phyloP scores from a whole-genome alignment of 345 rosid genomes.

The Arabis hirsuta region DNA sequence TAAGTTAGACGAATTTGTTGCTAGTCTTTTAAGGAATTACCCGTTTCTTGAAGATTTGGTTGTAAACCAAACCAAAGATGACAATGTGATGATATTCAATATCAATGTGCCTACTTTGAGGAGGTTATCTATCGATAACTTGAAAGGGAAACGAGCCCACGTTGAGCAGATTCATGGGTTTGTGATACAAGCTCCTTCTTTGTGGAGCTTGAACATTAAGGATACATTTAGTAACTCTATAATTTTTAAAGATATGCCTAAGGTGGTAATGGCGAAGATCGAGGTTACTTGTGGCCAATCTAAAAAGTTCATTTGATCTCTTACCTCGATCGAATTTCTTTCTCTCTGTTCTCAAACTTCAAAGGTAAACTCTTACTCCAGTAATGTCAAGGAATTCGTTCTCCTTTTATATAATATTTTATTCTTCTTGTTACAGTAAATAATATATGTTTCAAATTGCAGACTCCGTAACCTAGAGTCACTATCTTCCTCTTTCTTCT shows the following conservation, averaged over 20 bases:
- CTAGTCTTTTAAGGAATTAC: neutral
- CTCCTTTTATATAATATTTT: neutral
- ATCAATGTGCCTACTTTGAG: conserved; percentile 7
- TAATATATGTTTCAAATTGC: neutral
- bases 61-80: neutral
- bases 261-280: neutral
- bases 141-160: neutral
- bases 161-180: neutral
- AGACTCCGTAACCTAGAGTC: conserved; percentile 22
- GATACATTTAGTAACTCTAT: conserved; percentile 14
- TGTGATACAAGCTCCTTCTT: conserved; percentile 20
- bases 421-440: neutral
- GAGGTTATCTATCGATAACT: conserved; percentile 5
- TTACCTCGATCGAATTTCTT: conserved; percentile 17
- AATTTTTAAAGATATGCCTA: conserved; percentile 8
- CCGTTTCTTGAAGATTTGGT: conserved; percentile 9
- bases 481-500: conserved; percentile 17
- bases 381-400: neutral
- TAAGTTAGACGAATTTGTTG: neutral
- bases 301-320: conserved; percentile 24
- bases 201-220: neutral
- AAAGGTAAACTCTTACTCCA: conserved; percentile 19
- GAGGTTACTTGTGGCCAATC: conserved; percentile 13
- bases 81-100: neutral
- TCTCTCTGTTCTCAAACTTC: conserved; percentile 10